Base-by-base conservation (phyloP, 352 stramenopile genomes). In the Blastocystis sp. region DNA sequence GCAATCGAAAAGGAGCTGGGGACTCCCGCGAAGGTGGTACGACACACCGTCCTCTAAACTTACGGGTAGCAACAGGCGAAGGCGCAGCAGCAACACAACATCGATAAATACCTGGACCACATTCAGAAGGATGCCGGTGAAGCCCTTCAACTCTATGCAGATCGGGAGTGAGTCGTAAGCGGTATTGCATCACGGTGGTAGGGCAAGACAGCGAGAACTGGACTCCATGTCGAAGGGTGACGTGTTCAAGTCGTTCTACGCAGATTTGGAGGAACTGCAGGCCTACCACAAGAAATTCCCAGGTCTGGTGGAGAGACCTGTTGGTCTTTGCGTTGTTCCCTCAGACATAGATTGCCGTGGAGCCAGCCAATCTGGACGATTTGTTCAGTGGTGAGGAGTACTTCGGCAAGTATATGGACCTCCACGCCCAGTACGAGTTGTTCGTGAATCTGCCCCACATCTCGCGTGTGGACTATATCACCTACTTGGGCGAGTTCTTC, bases 341-440 rank as follows among this genome's bases (percentile, higher is more conserved):
- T 77, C 41, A 43, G 41, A 0, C 48, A 9, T 62, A 53, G 28
- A n/a, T 28, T 9, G 56, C 14, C 5, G 52, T 62, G 11, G 59
- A 79, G 10, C 19, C 80, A 19, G 84, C 1, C 1, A 53, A 76
- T 70, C 28, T 89, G 23, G 76, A 43, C 19, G 2, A 88, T 9
- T 69, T 94, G 90, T 95, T 95, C 77, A 94, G 92, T 1, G 93
- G 93, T 19, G 93, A 95, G 92, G 93, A 96, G 89, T 92, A 91
- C 38, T 94, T 94, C 56, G 93, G 93, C 78, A 94, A 95, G 82
- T 96, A 95, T 86, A 91, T 96, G n/a, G 93, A 96, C 88, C 76
- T 96, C 48, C 92, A 95, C 82, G 91, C 93, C 89, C 93, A 94
- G 78, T 94, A 95, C 90, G 81, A 90, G 77, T 90, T 91, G 21